phyloP scores from a whole-genome alignment of 352 stramenopile genomes.

The Phytophthora pluvialis region DNA sequence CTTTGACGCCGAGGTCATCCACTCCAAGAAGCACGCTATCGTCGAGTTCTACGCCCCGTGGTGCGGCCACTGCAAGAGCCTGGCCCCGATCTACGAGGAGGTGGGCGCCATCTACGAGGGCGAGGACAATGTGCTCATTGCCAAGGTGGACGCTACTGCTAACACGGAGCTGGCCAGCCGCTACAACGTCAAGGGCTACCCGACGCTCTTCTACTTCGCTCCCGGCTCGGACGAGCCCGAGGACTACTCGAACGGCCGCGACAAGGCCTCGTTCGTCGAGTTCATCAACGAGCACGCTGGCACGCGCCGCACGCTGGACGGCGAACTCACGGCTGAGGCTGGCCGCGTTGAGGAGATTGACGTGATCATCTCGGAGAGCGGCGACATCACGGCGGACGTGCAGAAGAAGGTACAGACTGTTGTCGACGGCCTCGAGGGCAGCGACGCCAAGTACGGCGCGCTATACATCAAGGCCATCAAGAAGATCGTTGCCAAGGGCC shows the following conservation, averaged over 20 bases:
- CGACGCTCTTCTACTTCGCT: slow-evolving; percentile 93
- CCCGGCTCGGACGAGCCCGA: slow-evolving; percentile 79
- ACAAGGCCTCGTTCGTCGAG: slow-evolving; percentile 86
- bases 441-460: slow-evolving; percentile 77
- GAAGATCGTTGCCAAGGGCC: slow-evolving; percentile 90
- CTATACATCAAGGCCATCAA: slow-evolving; percentile 92
- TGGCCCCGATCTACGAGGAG: slow-evolving; percentile 91
- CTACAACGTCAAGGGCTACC: slow-evolving; percentile 92
- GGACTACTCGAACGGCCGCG: slow-evolving; percentile 85
- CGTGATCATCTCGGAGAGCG: slow-evolving; percentile 76
- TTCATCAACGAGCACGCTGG: slow-evolving; percentile 93
- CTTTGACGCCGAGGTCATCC: slow-evolving; percentile 83
- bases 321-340: slow-evolving; percentile 72
- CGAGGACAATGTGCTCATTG: slow-evolving; percentile 83
- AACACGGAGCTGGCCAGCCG: slow-evolving; percentile 64
- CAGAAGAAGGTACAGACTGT: slow-evolving; percentile 77
- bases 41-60: slow-evolving; percentile 96
- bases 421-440: slow-evolving; percentile 73
- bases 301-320: slow-evolving; percentile 81
- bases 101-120: slow-evolving; percentile 77
- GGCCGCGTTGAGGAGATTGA: slow-evolving; percentile 87
- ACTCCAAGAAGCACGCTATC: slow-evolving; percentile 87
- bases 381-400: slow-evolving; percentile 69
- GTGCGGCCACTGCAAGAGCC: slow-evolving; percentile 94
- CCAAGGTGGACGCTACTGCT: slow-evolving; percentile 83